Evolutionary conservation across 441 rosid genomes (phyloP).

Genomic region (Adansonia madagascariensis): DNA sequence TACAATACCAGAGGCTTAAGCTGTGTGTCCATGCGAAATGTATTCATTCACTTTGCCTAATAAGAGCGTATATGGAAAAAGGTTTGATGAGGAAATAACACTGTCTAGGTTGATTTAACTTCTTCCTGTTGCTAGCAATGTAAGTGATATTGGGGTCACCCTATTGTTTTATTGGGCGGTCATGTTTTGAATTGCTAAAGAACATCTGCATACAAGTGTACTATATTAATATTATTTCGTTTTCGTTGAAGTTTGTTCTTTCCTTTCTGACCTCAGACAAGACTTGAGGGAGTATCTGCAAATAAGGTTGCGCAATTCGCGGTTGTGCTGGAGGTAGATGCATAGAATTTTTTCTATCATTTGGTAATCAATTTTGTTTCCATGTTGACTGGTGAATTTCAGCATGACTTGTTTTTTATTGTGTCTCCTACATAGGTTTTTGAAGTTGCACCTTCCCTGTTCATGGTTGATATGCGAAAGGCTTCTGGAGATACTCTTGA

Average conservation of each 20-base stretch:
- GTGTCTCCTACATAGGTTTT: constrained; percentile 49
- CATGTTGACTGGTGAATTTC: background rate
- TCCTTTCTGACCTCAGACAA: constrained; percentile 50
- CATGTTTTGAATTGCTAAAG: background rate
- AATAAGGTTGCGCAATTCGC: constrained; percentile 67
- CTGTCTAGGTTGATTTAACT: background rate
- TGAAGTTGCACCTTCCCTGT: constrained; percentile 91
- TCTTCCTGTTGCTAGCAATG: background rate
- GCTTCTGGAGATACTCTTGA: constrained; percentile 92
- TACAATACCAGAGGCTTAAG: background rate
- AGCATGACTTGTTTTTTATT: background rate
- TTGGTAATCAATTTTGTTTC: background rate
- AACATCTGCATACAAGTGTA: background rate
- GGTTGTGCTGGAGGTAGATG: constrained; percentile 73
- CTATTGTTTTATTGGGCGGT: constrained; percentile 13
- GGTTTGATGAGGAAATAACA: background rate
- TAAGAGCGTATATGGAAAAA: background rate
- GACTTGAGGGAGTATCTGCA: constrained; percentile 71
- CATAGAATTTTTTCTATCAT: constrained; percentile 20
- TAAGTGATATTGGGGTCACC: background rate
- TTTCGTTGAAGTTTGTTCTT: constrained; percentile 14
- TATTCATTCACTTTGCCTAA: background rate
- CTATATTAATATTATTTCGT: background rate
- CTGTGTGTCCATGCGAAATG: background rate
- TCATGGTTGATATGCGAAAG: constrained; percentile 88